Evolutionary conservation across 176 grass and related monocot species (phyloP).

Genomic region (Musa beccarii): DNA sequence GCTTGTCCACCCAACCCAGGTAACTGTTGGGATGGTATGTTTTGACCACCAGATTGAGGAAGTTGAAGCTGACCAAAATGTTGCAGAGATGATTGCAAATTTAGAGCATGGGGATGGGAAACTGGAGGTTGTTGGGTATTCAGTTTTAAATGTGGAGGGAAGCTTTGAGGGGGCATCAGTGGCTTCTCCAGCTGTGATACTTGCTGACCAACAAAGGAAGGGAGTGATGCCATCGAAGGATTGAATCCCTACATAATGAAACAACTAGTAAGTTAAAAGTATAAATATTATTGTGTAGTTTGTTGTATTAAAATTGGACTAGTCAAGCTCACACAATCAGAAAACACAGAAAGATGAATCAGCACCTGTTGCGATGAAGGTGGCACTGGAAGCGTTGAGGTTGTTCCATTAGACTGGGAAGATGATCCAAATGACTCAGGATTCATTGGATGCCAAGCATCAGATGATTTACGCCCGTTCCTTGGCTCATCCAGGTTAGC

Average conservation of each 20-base stretch:
- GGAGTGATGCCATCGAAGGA: constrained; percentile 41
- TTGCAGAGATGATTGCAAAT: constrained; percentile 26
- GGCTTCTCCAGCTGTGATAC: constrained; percentile 60
- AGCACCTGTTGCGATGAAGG: constrained; percentile 65
- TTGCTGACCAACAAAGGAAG: constrained; percentile 53
- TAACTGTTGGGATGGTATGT: constrained; percentile 53
- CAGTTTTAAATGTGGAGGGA: constrained; percentile 36
- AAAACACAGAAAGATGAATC: background rate
- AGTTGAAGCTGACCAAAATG: constrained; percentile 53
- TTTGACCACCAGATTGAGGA: constrained; percentile 49
- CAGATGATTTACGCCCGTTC: constrained; percentile 42
- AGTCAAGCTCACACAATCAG: too few relatives aligned
- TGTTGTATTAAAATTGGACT: background rate
- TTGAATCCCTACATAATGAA: constrained; percentile 56
- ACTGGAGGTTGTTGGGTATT: constrained; percentile 44
- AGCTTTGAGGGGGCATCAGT: constrained; percentile 37
- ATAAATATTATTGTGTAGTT: background rate
- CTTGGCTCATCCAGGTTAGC: constrained; percentile 83
- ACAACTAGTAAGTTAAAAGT: background rate
- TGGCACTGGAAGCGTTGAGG: constrained; percentile 43
- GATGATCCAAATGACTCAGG: constrained; percentile 45
- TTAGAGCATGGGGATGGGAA: constrained; percentile 21
- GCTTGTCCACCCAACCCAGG: constrained; percentile 35
- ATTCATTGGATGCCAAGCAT: constrained; percentile 63
- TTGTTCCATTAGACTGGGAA: constrained; percentile 56